A percentile compares a stretch with the other conserved stretches of the same genome.
Evolutionary conservation across 2,329 filamentous ascomycete genomes (phyloP).

Genomic region (Talaromyces rugulosus): DNA sequence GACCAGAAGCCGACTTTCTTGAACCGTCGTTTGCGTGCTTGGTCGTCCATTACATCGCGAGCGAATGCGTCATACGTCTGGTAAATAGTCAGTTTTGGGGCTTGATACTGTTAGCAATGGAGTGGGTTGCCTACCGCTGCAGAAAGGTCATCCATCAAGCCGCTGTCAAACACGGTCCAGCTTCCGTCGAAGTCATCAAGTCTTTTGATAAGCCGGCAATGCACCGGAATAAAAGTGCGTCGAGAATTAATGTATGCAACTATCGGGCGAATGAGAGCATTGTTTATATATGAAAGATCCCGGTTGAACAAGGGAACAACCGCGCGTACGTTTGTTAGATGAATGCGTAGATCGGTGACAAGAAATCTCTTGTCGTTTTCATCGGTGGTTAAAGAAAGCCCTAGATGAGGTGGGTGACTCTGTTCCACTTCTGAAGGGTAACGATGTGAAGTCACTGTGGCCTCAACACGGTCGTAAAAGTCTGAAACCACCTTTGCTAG

Average conservation of each 20-base stretch:
- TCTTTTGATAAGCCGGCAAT: constrained; percentile 88
- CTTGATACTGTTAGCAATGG: not conserved
- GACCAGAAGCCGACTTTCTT: constrained; percentile 98
- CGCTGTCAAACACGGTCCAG: constrained; percentile 92
- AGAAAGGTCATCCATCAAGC: constrained; percentile 87
- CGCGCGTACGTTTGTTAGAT: constrained; percentile 91
- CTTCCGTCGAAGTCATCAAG: constrained; percentile 87
- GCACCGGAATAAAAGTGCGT: constrained; percentile 91
- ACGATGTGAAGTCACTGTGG: constrained; percentile 76
- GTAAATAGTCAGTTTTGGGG: constrained; percentile 9
- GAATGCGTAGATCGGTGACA: constrained; percentile 90
- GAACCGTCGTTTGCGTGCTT: constrained; percentile 77
- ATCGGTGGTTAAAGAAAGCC: constrained; percentile 18
- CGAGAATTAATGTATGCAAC: constrained; percentile 97
- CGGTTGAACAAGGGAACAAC: constrained; percentile 88
- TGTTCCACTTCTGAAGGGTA: constrained; percentile 38
- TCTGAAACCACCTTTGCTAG: constrained; percentile 94
- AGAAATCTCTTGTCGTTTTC: constrained; percentile 70
- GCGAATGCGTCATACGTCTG: constrained; percentile 90
- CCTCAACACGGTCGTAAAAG: constrained; percentile 93
- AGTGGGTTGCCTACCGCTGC: constrained; percentile 58
- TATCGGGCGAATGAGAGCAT: constrained; percentile 89
- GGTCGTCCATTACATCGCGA: constrained; percentile 81
- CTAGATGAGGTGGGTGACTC: constrained; percentile 18
- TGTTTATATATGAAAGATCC: constrained; percentile 92